These are phyloP conservation scores for Metschnikowia cerradonensis DNA, from an alignment of 805 yeast species.

Conservation along the genomic window DNA sequence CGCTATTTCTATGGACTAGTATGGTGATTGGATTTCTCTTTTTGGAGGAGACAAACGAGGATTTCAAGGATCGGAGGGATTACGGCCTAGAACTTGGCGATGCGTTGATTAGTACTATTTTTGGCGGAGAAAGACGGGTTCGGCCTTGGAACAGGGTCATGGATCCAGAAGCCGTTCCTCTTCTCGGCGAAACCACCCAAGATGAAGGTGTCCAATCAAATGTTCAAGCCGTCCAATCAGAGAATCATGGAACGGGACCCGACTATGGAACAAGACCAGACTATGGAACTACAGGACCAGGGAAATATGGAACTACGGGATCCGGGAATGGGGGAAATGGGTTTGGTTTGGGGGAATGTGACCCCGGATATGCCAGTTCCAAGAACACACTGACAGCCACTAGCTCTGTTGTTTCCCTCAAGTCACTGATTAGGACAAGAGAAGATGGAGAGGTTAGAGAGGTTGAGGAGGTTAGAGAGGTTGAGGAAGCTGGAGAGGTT, in stretches of 20 bases:
- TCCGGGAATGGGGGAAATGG: too few relatives aligned
- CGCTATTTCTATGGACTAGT: conserved; percentile 33
- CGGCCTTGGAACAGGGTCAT: conserved; percentile 22
- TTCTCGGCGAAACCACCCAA: neutral
- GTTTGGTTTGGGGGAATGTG: neutral
- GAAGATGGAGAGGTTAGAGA: too few relatives aligned
- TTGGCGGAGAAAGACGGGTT: conserved; percentile 19
- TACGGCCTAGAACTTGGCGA: conserved; percentile 46
- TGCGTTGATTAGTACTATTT: conserved; percentile 10
- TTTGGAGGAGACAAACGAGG: conserved; percentile 51
- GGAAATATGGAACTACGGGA: too few relatives aligned
- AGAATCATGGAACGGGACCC: too few relatives aligned
- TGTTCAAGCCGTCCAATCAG: too few relatives aligned
- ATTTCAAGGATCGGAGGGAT: conserved; percentile 37
- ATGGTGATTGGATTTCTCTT: conserved; percentile 41
- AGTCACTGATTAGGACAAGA: neutral
- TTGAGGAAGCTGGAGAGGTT: too few relatives aligned
- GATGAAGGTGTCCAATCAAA: too few relatives aligned
- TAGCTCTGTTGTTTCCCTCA: neutral
- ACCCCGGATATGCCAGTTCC: neutral
- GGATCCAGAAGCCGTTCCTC: neutral
- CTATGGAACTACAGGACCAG: too few relatives aligned
- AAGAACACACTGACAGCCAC: neutral
- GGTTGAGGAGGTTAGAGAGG: too few relatives aligned
- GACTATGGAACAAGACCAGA: too few relatives aligned